phyloP scores from a whole-genome alignment of 2,329 filamentous ascomycete species.

The Sporothrix pallida region DNA sequence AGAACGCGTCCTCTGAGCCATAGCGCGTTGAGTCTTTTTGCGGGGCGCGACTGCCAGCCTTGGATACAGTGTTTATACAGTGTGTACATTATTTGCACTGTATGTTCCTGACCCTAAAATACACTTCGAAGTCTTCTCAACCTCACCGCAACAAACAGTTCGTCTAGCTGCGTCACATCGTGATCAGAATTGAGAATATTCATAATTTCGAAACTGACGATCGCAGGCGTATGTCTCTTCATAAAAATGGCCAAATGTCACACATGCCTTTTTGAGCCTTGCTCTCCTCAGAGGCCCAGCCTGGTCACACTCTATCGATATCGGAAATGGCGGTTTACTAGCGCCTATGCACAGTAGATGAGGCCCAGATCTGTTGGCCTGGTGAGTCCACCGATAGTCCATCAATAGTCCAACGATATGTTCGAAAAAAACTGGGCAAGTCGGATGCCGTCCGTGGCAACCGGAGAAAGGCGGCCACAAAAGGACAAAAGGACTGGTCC shows the following conservation, averaged over 20 bases:
- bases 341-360: conserved; percentile 29
- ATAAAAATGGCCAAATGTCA: background rate
- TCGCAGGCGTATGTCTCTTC: background rate
- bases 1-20: conserved; percentile 18
- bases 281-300: too few species aligned
- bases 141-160: background rate
- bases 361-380: conserved; percentile 28
- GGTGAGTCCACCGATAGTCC: background rate
- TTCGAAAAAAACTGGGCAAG: background rate
- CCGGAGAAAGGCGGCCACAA: conserved; percentile 1
- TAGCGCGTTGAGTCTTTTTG: conserved; percentile 27
- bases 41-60: background rate
- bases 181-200: too few species aligned
- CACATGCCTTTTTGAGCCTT: background rate
- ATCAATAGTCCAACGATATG: background rate
- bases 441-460: conserved; percentile 1
- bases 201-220: too few species aligned
- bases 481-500: conserved; percentile 11
- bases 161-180: background rate
- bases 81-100: background rate
- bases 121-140: background rate
- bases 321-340: conserved; percentile 26
- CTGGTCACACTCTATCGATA: background rate
- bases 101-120: background rate
- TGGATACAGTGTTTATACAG: conserved; percentile 14